Conservation (phyloP, 352 stramenopile species). For the Pythium brachiatum region DNA sequence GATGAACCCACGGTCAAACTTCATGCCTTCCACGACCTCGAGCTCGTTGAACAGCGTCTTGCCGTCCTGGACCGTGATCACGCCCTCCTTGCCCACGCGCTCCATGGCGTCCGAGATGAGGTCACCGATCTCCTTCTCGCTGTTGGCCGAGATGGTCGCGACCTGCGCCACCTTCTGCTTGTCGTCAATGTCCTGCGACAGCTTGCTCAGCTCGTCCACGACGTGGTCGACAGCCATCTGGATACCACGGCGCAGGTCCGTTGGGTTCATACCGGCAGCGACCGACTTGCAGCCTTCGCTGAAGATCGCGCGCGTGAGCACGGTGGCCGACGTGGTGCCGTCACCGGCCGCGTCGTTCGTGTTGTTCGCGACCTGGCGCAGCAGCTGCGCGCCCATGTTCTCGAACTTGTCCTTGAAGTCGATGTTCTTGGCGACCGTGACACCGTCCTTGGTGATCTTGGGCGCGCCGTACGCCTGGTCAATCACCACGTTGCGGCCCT, state of each 20-base stretch:
- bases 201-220: constrained; percentile 92
- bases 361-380: constrained; percentile 94
- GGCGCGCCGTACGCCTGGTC: constrained; percentile 96
- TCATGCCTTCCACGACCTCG: constrained; percentile 99
- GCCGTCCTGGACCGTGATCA: constrained; percentile 98
- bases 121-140: constrained; percentile 96
- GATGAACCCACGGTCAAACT: constrained; percentile 99
- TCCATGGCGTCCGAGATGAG: constrained; percentile 99
- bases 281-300: constrained; percentile 99
- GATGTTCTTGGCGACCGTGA: constrained; percentile 97
- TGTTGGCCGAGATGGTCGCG: constrained; percentile 99
- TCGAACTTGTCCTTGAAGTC: constrained; percentile 97
- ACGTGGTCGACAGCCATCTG: constrained; percentile 97
- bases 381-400: constrained; percentile 86
- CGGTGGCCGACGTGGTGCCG: constrained; percentile 99
- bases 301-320: constrained; percentile 99
- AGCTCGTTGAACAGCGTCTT: constrained; percentile 99
- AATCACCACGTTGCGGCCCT: constrained; percentile 99
- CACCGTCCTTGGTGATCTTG: constrained; percentile 99
- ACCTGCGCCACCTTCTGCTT: constrained; percentile 99
- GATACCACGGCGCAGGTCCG: constrained; percentile 97
- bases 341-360: constrained; percentile 99
- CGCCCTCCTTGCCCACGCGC: constrained; percentile 98
- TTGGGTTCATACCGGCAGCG: constrained; percentile 99
- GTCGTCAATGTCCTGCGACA: constrained; percentile 96